A percentile compares a stretch with the other conserved stretches of the same genome.
Evolutionary conservation across 805 yeast genomes (phyloP).

Genomic region (Wickerhamomyces tratensis): DNA sequence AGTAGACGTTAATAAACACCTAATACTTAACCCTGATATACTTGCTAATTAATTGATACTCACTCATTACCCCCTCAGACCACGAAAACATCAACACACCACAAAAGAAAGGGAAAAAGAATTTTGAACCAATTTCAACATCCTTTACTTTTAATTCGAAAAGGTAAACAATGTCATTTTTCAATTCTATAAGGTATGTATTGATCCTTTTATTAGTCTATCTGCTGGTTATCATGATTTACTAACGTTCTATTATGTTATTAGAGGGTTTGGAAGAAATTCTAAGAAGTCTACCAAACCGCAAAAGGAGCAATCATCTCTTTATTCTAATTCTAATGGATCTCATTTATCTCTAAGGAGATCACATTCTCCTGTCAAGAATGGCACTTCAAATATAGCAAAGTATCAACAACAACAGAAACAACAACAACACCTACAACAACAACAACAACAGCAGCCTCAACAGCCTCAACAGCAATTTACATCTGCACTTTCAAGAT

Average conservation of each 20-base stretch:
- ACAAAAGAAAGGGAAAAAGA: no score
- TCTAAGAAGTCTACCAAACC: constrained; percentile 34
- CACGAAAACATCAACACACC: no score
- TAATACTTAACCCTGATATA: no score
- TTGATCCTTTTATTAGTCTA: background rate
- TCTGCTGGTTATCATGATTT: background rate
- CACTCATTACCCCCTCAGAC: no score
- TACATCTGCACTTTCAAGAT: no score
- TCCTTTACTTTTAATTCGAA: no score
- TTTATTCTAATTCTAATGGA: constrained; percentile 31
- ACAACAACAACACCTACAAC: constrained; percentile 10
- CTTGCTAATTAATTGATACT: no score
- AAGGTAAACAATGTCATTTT: constrained; percentile 24
- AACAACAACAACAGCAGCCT: constrained; percentile 12
- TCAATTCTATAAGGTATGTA: constrained; percentile 23
- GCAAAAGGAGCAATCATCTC: constrained; percentile 18
- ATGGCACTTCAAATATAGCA: constrained; percentile 3
- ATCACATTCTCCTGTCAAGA: constrained; percentile 29
- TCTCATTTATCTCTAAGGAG: constrained; percentile 39
- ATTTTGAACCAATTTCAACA: no score
- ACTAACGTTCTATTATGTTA: background rate
- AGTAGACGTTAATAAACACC: no score
- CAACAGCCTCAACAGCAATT: constrained; percentile 7
- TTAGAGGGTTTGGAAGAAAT: constrained; percentile 51
- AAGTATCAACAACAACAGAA: constrained; percentile 14